Evolutionary conservation across 2,329 filamentous ascomycete genomes (phyloP).

Genomic region (Lojkania enalia): DNA sequence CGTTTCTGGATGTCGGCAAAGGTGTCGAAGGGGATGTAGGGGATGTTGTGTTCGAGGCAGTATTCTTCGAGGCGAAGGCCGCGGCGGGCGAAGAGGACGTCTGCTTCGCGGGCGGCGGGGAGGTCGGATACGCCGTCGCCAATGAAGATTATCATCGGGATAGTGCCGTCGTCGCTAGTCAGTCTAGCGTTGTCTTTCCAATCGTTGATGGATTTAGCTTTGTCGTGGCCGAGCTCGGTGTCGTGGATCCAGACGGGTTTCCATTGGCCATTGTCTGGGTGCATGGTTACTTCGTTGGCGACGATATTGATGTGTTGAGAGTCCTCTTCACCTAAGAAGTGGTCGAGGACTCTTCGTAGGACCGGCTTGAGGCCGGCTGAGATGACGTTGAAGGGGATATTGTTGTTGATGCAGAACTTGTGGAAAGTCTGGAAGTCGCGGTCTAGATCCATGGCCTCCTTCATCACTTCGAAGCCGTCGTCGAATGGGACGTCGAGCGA

Average conservation of each 20-base stretch:
- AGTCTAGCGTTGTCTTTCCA: conserved; percentile 59
- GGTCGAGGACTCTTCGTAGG: conserved; percentile 63
- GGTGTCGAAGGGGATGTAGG: conserved; percentile 65
- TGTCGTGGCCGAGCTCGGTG: conserved; percentile 67
- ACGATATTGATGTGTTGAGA: conserved; percentile 66
- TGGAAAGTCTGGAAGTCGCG: conserved; percentile 67
- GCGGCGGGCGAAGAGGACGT: conserved; percentile 69
- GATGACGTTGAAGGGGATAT: conserved; percentile 71
- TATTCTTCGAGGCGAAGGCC: conserved; percentile 68
- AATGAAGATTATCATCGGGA: conserved; percentile 70
- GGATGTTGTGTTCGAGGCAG: conserved; percentile 63
- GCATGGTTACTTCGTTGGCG: conserved; percentile 67
- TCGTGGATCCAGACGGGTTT: conserved; percentile 70
- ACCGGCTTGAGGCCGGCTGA: conserved; percentile 69
- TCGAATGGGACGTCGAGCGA: conserved; percentile 69
- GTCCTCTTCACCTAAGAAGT: conserved; percentile 65
- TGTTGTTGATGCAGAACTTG: conserved; percentile 63
- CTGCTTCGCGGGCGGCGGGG: conserved; percentile 66
- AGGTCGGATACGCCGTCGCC: conserved; percentile 71
- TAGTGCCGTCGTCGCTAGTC: conserved; percentile 61
- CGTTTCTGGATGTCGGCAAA: conserved; percentile 68
- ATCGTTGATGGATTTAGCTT: conserved; percentile 66
- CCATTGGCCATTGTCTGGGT: conserved; percentile 56
- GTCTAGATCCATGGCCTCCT: conserved; percentile 64
- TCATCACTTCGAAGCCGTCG: conserved; percentile 67